A percentile compares a stretch with the other conserved stretches of the same genome.
phyloP scores from a whole-genome alignment of 2,329 filamentous ascomycete species.

The Aspergillus nomiae region DNA sequence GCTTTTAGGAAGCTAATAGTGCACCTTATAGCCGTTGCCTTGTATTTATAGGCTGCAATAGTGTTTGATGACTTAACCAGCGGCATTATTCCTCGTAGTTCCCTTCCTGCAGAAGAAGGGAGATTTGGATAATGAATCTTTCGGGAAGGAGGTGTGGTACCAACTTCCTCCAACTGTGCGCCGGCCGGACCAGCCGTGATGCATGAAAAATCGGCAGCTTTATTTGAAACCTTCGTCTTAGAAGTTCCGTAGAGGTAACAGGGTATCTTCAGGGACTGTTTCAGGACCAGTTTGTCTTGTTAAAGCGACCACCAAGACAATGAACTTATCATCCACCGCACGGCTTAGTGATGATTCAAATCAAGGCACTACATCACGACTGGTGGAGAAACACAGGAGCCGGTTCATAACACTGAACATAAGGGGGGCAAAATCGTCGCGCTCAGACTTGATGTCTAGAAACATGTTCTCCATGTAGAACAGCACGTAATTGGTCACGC shows the following conservation, averaged over 20 bases:
- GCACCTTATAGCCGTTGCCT: background rate
- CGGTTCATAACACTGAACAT: background rate
- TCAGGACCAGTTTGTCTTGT: too few species aligned
- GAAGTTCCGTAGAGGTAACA: too few species aligned
- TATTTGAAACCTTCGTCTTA: background rate
- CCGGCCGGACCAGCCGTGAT: too few species aligned
- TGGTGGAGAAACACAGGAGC: background rate
- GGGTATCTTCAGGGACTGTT: too few species aligned
- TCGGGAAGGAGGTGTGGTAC: background rate
- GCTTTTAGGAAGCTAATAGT: background rate
- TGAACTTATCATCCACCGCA: too few species aligned
- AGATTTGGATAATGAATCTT: background rate
- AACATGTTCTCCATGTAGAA: fast-evolving
- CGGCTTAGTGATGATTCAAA: too few species aligned
- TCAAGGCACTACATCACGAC: too few species aligned
- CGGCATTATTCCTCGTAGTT: background rate
- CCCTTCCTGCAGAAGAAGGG: background rate
- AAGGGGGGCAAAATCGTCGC: background rate
- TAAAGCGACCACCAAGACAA: too few species aligned
- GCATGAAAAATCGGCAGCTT: too few species aligned
- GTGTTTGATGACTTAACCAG: background rate
- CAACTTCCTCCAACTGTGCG: background rate
- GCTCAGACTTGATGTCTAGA: background rate
- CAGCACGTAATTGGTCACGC: background rate
- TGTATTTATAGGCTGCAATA: background rate